Conservation (phyloP, 2,329 filamentous ascomycete species). For the Mycogone perniciosa region DNA sequence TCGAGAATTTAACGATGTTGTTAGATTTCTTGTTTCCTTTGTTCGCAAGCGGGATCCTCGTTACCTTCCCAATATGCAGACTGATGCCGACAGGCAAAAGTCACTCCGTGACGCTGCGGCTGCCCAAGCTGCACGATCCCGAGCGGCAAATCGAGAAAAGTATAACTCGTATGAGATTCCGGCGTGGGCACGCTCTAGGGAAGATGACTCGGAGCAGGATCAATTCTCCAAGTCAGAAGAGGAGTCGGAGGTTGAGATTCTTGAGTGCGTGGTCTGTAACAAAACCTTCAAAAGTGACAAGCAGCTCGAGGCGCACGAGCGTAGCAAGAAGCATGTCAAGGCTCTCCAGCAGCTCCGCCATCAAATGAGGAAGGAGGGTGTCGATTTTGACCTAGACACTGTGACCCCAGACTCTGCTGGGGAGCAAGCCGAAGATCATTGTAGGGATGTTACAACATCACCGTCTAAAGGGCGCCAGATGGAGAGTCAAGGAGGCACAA, state of each 20-base stretch:
- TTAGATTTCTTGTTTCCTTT: conserved; percentile 79
- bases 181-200: conserved; percentile 64
- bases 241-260: conserved; percentile 51
- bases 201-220: conserved; percentile 45
- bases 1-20: conserved; percentile 87
- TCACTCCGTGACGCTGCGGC: conserved; percentile 69
- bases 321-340: conserved; percentile 93
- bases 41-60: conserved; percentile 87
- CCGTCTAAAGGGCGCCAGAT: background rate
- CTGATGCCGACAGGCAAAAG: conserved; percentile 74
- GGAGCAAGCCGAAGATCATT: background rate
- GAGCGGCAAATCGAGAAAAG: conserved; percentile 74
- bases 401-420: background rate
- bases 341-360: conserved; percentile 71
- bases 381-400: conserved; percentile 45
- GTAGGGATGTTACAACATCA: background rate
- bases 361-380: conserved; percentile 79
- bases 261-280: conserved; percentile 72
- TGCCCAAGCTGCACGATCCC: conserved; percentile 75
- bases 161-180: conserved; percentile 60
- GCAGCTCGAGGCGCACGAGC: conserved; percentile 85
- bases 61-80: conserved; percentile 69
- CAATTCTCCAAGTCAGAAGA: conserved; percentile 57
- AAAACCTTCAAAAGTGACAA: conserved; percentile 85
- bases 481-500: too few relatives aligned